Base-by-base conservation (phyloP, 23 red algal species). In the Agarophyton chilense region DNA sequence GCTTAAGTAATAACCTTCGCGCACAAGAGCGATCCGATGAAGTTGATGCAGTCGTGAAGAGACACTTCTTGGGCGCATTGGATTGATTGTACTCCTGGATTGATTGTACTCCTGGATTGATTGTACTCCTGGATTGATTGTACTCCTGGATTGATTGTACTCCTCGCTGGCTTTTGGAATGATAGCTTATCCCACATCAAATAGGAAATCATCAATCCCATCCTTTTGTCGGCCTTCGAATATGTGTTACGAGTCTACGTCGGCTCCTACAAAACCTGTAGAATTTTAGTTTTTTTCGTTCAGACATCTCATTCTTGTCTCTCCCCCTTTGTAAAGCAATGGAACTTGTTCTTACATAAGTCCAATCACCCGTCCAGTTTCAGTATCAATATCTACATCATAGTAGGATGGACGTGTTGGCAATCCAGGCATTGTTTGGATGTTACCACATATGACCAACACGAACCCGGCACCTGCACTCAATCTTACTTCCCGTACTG, bases 401-500 rank as follows among this genome's bases (percentile, higher is more conserved):
- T 99, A 99, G 77, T 89, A 99, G 6, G 90, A 84, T 1, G 97
- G 97, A 43, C 90, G 56, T n/a, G 97, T 99, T 4, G 97, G 97
- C 45, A 99, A 81, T 52, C 97, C 97, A 17, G 97, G 97, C 75
- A 99, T 99, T 10, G 97, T 99, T 62, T 94, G 97, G 53, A 99
- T 96, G 22, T 66, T 86, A 0, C 97, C 97, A 47, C 82, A 88
- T 34, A 99, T 79, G 17, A 77, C 90, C 73, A 94, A 82, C 13
- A 99, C 93, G 81, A 99, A 94, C n/a, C 93, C 97, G 21, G 97
- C 97, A 0, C 97, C 97, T 7, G 97, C 97, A 91, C 93, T 96
- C 32, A 99, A 49, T 11, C 97, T 83, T 21, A 96, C 86, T 63
- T 99, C 97, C 22, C 87, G 39, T 10, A 99, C 91, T 3, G 97